Evolutionary conservation across 805 yeast species (phyloP).

Genomic region (Henningerozyma blattae): DNA sequence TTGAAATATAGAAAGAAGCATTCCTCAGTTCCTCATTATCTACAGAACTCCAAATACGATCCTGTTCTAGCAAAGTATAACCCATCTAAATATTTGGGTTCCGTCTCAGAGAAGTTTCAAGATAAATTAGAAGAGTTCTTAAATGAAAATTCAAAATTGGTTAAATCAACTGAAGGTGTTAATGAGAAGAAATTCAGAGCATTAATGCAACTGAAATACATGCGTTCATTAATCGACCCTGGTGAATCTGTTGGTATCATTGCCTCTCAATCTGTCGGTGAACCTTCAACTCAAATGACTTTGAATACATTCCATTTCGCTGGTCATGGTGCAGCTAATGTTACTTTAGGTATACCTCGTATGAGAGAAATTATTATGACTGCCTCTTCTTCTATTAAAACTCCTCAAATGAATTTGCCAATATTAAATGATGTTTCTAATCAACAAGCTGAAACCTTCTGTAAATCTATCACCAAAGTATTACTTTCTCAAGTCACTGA

Average conservation of each 20-base stretch:
- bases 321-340: conserved; percentile 99
- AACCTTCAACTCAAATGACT: conserved; percentile 99
- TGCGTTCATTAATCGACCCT: conserved; percentile 89
- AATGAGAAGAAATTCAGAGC: conserved; percentile 81
- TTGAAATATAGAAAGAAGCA: conserved; percentile 61
- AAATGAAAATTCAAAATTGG: conserved; percentile 39
- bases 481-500: conserved; percentile 82
- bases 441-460: conserved; percentile 82
- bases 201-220: conserved; percentile 94
- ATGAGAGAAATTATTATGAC: conserved; percentile 99
- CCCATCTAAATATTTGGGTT: conserved; percentile 84
- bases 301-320: conserved; percentile 95
- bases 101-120: conserved; percentile 86
- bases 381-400: conserved; percentile 86
- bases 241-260: conserved; percentile 98
- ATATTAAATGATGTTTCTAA: conserved; percentile 68
- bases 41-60: conserved; percentile 57
- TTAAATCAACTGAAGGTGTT: conserved; percentile 38
- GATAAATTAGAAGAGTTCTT: conserved; percentile 64
- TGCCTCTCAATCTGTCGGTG: conserved; percentile 98
- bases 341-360: conserved; percentile 98
- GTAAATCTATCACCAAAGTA: conserved; percentile 79
- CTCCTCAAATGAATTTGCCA: conserved; percentile 98
- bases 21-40: conserved; percentile 48
- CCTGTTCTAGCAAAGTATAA: conserved; percentile 78